Evolutionary conservation across 805 yeast species (phyloP), one percentile per base, ranked within the genome.

Genomic region (Saccharomycopsis amapae): DNA sequence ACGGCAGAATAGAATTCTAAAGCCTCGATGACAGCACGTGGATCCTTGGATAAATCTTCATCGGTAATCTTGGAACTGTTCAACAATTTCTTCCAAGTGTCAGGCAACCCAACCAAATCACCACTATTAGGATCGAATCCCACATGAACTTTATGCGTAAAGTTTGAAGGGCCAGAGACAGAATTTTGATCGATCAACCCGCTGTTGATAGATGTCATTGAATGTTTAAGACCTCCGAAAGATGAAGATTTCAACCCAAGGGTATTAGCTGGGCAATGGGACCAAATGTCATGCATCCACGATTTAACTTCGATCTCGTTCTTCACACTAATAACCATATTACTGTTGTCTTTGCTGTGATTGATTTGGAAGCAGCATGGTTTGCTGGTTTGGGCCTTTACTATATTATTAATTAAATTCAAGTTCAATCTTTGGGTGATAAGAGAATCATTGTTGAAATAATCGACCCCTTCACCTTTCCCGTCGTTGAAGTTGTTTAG

Each of bases 11-110:
- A 51, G 58, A 87, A 87, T 43, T 85, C 89, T 45, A 87, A 79
- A 30, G 86, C 94, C 58, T 87, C 95, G 66, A 85, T 84, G 18
- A 93, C 96, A 0, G 96, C 97, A 57, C 86, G 89, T 0, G 98
- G 97, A 62, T 93, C 89, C 53, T 84, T 85, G 58, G 83, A 79
- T 75, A 89, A 93, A 58, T 93, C 99, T 55, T 82, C 90, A 49
- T 79, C 81, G 2, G 96, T 85, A 53, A 93, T 88, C 45, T 96
- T 90, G 46, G 93, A 85, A 19, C 88, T 88, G 40, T 81, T 76
- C 39, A 93, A 72, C 37, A 89, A 69, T 54, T 80, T 75, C 53
- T 87, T 90, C 98, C 98, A 93, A 54, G 87, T 93, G 12, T 80
- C 80, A 1, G 98, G 99, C 54, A 93, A 73, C 4, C 97, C 98